Conservation (phyloP, 1,284 basidiomycete genomes). For the Heliocybe sulcata region DNA sequence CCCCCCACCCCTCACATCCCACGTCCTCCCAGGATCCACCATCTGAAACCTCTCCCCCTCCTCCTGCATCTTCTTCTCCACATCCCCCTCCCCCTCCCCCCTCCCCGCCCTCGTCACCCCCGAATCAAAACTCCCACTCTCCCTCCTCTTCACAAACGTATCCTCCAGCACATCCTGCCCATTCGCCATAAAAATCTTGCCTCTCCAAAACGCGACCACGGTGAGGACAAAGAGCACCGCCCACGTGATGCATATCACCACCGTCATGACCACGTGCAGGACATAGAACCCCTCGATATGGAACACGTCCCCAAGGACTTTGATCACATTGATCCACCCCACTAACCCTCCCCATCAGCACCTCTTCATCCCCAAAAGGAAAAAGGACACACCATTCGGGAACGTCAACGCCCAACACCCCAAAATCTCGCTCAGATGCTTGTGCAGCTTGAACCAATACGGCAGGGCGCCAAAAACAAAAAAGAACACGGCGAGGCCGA, state of each 20-base stretch:
- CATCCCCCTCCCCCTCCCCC: not conserved
- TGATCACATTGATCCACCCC: conserved; percentile 33
- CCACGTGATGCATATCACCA: conserved; percentile 24
- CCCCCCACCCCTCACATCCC: too few relatives aligned
- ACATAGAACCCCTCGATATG: conserved; percentile 21
- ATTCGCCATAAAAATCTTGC: conserved; percentile 26
- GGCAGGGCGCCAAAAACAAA: conserved; percentile 37
- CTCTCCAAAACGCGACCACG: conserved; percentile 23
- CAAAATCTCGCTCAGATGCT: conserved; percentile 38
- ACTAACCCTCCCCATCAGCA: conserved; percentile 18
- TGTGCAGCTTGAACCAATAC: conserved; percentile 44
- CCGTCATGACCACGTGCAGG: conserved; percentile 22
- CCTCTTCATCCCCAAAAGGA: not conserved
- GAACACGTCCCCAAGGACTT: conserved; percentile 25
- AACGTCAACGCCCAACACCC: conserved; percentile 46
- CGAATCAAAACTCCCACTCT: not conserved
- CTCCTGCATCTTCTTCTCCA: not conserved
- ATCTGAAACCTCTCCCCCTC: not conserved
- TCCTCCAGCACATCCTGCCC: conserved; percentile 28
- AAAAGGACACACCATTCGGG: conserved; percentile 29
- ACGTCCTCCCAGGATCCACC: too few relatives aligned
- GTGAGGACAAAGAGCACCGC: conserved; percentile 24
- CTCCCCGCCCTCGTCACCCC: not conserved
- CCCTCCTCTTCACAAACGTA: not conserved
- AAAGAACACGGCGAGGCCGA: conserved; percentile 40